Conservation (phyloP, 116 monocot species). For the Dioscorea cayenensis region DNA sequence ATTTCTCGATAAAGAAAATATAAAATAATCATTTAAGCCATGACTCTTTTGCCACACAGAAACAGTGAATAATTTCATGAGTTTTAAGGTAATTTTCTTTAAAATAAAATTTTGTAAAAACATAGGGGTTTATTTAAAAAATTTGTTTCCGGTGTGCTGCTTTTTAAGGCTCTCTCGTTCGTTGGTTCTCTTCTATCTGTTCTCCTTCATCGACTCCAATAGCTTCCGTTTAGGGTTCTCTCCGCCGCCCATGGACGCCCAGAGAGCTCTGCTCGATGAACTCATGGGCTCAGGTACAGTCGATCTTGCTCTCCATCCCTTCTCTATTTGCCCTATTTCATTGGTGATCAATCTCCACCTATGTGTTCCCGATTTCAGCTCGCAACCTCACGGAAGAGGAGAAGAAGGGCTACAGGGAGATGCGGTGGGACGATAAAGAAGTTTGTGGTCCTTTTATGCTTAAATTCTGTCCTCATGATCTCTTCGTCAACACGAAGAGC, state of each 20-base stretch:
- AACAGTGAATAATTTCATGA: too few relatives aligned
- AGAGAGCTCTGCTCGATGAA: constrained; percentile 95
- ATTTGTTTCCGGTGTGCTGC: too few relatives aligned
- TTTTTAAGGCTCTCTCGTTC: too few relatives aligned
- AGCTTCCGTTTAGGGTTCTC: background rate
- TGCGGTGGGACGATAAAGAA: constrained; percentile 90
- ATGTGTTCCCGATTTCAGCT: constrained; percentile 29
- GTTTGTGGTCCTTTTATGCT: constrained; percentile 86
- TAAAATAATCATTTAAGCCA: too few relatives aligned
- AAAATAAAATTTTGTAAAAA: too few relatives aligned
- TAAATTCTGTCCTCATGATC: constrained; percentile 96
- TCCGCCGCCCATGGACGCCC: constrained; percentile 72
- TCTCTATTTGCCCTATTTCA: background rate
- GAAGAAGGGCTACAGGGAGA: constrained; percentile 77
- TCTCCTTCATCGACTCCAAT: background rate
- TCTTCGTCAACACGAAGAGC: constrained; percentile 97
- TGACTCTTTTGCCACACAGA: too few relatives aligned
- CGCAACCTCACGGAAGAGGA: constrained; percentile 95
- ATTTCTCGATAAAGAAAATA: too few relatives aligned
- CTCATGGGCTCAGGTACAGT: constrained; percentile 83
- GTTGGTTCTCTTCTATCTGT: too few relatives aligned
- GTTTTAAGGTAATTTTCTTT: too few relatives aligned
- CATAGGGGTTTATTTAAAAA: too few relatives aligned
- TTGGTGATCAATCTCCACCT: background rate
- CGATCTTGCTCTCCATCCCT: background rate